Evolutionary conservation across 2,329 filamentous ascomycete species (phyloP).

Genomic region (Rhynchosporium graminicola): DNA sequence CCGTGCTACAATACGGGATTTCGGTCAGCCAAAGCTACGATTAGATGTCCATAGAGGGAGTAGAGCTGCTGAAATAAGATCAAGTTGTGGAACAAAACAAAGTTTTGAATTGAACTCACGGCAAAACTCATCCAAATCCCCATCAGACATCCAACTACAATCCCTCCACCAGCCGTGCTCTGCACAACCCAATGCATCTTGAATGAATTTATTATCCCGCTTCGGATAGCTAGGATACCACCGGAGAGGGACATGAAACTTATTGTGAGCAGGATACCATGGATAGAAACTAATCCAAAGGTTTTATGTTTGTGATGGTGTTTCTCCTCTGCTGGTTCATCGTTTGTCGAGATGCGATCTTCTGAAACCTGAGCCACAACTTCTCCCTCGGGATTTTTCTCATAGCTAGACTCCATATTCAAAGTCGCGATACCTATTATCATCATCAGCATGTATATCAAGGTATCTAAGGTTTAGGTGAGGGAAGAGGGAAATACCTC

Average conservation of each 20-base stretch:
- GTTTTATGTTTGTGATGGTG: constrained; percentile 21
- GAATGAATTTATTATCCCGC: constrained; percentile 17
- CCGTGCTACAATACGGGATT: constrained; percentile 4
- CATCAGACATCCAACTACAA: constrained; percentile 22
- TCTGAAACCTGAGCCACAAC: not conserved
- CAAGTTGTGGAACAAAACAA: not conserved
- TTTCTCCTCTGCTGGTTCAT: not conserved
- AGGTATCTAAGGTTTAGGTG: not conserved
- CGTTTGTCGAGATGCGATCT: not conserved
- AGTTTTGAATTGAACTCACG: not conserved
- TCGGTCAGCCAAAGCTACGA: not conserved
- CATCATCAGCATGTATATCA: not conserved
- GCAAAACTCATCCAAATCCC: constrained; percentile 18
- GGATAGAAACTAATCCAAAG: constrained; percentile 21
- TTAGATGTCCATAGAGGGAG: not conserved
- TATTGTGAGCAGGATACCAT: constrained; percentile 19
- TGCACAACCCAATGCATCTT: constrained; percentile 25
- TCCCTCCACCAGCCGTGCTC: constrained; percentile 4
- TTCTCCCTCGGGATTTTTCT: not conserved
- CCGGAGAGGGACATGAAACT: constrained; percentile 20
- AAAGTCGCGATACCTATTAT: not conserved
- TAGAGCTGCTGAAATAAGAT: not conserved
- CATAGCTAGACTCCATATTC: constrained; percentile 9
- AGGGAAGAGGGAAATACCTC: not conserved
- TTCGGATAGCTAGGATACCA: constrained; percentile 20